These are phyloP conservation scores for Suhomyces atakaporum DNA, from an alignment of 1,139 yeast genomes.

Conservation along the genomic window DNA sequence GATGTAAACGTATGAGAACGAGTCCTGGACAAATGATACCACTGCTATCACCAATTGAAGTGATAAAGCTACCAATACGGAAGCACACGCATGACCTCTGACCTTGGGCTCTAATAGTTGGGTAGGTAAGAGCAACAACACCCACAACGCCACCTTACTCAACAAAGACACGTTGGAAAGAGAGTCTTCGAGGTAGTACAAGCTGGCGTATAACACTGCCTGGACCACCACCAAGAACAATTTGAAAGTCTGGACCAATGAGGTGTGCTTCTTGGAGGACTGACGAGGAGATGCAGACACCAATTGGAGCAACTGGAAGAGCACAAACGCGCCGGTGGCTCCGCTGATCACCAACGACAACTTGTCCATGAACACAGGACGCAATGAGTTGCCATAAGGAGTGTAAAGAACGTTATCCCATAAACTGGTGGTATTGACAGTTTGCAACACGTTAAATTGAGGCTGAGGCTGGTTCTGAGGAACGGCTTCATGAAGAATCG, in stretches of 20 bases:
- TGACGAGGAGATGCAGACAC: conserved; percentile 2
- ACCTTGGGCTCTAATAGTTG: conserved; percentile 13
- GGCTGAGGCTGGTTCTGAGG: too few species aligned
- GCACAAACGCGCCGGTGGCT: conserved; percentile 15
- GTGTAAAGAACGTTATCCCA: conserved; percentile 19
- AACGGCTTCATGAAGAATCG: conserved; percentile 3
- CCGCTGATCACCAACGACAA: conserved; percentile 6
- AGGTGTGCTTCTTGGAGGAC: conserved; percentile 13
- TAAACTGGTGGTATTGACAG: conserved; percentile 4
- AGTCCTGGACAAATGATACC: conserved; percentile 20
- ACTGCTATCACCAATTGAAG: too few species aligned
- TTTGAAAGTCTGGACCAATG: conserved; percentile 15
- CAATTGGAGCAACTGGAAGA: conserved; percentile 15
- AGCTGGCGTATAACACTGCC: conserved; percentile 2
- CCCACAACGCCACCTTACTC: not conserved
- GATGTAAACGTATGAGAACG: conserved; percentile 20
- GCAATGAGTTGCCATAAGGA: conserved; percentile 19
- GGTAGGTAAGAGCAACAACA: conserved; percentile 9
- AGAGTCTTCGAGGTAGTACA: not conserved
- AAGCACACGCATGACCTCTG: conserved; percentile 13
- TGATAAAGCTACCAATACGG: conserved; percentile 17
- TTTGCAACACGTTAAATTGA: too few species aligned
- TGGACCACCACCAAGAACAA: conserved; percentile 10
- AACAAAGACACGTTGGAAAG: not conserved
- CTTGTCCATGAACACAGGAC: conserved; percentile 17